Conservation (phyloP, 2,329 filamentous ascomycete genomes). For the Daldinia sp. region DNA sequence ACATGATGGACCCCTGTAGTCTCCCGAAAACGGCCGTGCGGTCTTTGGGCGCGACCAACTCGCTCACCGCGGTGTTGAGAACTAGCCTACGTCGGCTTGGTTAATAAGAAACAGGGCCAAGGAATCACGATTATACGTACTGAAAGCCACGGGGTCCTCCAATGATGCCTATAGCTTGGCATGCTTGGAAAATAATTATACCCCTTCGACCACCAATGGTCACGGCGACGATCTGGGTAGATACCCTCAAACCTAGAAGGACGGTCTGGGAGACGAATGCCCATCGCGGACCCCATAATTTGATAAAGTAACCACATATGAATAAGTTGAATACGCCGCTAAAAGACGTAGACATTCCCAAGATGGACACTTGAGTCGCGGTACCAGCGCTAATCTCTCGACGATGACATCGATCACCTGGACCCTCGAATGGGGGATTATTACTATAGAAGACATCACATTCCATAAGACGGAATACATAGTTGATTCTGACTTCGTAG, state of each 20-base stretch:
- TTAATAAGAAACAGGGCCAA: constrained; percentile 1
- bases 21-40: constrained; percentile 70
- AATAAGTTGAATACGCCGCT: constrained; percentile 73
- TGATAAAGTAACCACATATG: constrained; percentile 71
- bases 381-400: constrained; percentile 71
- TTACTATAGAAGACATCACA: constrained; percentile 73
- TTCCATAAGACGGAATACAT: constrained; percentile 75
- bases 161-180: constrained; percentile 72
- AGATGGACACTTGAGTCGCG: constrained; percentile 68
- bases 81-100: constrained; percentile 54
- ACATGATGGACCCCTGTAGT: constrained; percentile 72
- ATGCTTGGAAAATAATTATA: constrained; percentile 73
- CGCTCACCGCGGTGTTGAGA: constrained; percentile 73
- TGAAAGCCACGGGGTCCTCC: constrained; percentile 76
- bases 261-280: constrained; percentile 70
- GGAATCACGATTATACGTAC: constrained; percentile 27
- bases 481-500: constrained; percentile 55
- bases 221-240: constrained; percentile 71
- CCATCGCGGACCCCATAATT: constrained; percentile 68
- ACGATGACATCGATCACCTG: constrained; percentile 64
- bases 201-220: constrained; percentile 66
- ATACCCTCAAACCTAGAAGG: constrained; percentile 69
- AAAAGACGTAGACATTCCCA: constrained; percentile 72
- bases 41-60: constrained; percentile 66
- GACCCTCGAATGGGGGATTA: constrained; percentile 59